Evolutionary conservation across 208 protist species (phyloP).

Genomic region (Crithidia expoeki): DNA sequence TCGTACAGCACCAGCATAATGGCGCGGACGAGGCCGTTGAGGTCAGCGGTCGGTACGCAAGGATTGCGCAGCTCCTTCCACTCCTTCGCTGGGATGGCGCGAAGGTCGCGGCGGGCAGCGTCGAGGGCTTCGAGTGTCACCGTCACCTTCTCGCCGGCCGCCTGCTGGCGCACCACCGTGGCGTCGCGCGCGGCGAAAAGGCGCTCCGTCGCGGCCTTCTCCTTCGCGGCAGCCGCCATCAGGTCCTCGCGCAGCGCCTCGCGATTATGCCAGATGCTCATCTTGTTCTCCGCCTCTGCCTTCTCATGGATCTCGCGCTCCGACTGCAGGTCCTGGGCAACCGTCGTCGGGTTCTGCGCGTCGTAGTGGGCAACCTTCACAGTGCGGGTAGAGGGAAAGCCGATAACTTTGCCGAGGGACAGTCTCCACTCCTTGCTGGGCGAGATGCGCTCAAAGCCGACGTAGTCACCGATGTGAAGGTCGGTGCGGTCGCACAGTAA

Average conservation of each 20-base stretch:
- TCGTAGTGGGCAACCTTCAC: constrained; percentile 70
- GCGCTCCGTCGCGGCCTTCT: constrained; percentile 48
- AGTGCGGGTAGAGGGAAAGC: constrained; percentile 55
- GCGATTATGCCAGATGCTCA: constrained; percentile 59
- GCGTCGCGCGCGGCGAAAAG: constrained; percentile 60
- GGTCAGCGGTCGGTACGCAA: constrained; percentile 26
- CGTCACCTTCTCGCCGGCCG: constrained; percentile 35
- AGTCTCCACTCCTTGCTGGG: constrained; percentile 59
- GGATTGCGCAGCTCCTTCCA: constrained; percentile 61
- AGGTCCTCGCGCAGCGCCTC: constrained; percentile 60
- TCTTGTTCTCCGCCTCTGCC: constrained; percentile 41
- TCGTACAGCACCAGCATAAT: constrained; percentile 77
- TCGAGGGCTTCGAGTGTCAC: constrained; percentile 55
- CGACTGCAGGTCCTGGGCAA: constrained; percentile 39
- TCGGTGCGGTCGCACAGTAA: constrained; percentile 33
- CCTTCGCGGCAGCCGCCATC: constrained; percentile 36
- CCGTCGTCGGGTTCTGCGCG: constrained; percentile 37
- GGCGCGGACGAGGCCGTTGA: constrained; percentile 46
- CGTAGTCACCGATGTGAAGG: constrained; percentile 71
- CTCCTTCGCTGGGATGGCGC: constrained; percentile 46
- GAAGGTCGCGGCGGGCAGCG: constrained; percentile 37
- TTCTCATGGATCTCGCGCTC: constrained; percentile 50
- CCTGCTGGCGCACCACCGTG: constrained; percentile 53
- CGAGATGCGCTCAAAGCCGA: constrained; percentile 71
- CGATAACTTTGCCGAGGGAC: constrained; percentile 62